A percentile compares a stretch with the other conserved stretches of the same genome.
Conservation (phyloP, 305 asterid genomes). For the Striga hermonthica region DNA sequence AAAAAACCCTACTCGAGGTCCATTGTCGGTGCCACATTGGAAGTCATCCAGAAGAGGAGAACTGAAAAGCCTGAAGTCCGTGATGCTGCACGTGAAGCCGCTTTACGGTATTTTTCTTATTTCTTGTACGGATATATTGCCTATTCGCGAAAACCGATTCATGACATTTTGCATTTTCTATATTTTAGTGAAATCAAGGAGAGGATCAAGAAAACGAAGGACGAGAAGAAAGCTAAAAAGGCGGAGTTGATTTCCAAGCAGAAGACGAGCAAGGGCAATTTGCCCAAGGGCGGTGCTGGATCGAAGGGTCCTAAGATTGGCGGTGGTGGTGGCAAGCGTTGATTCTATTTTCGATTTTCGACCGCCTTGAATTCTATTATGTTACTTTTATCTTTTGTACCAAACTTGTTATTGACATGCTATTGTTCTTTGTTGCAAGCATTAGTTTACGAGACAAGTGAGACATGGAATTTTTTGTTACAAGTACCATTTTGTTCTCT, state of each 20-base stretch:
- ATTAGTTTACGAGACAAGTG: conserved; percentile 15
- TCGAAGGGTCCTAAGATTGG: conserved; percentile 72
- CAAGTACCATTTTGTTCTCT: conserved; percentile 1
- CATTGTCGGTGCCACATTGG: conserved; percentile 84
- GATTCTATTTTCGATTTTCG: conserved; percentile 4
- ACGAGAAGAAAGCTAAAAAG: conserved; percentile 80
- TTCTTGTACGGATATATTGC: not conserved
- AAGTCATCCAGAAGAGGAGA: conserved; percentile 81
- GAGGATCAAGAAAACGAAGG: conserved; percentile 81
- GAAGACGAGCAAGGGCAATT: conserved; percentile 50
- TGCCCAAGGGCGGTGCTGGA: conserved; percentile 50
- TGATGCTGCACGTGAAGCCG: conserved; percentile 90
- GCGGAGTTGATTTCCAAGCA: conserved; percentile 66
- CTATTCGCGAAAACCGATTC: not conserved
- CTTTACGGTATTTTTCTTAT: conserved; percentile 46
- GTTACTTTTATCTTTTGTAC: conserved; percentile 31
- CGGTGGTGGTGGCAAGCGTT: conserved; percentile 80
- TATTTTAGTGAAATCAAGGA: conserved; percentile 72
- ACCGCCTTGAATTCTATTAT: conserved; percentile 5
- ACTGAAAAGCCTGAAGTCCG: conserved; percentile 84
- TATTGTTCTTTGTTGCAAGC: conserved; percentile 27
- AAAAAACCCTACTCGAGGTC: conserved; percentile 88
- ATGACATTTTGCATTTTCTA: not conserved
- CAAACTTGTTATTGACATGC: conserved; percentile 22
- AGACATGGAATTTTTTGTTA: not conserved